Evolutionary conservation across 1,139 yeast genomes (phyloP), one percentile per base, ranked within the genome.

Genomic region (Geotrichum klebahnii): DNA sequence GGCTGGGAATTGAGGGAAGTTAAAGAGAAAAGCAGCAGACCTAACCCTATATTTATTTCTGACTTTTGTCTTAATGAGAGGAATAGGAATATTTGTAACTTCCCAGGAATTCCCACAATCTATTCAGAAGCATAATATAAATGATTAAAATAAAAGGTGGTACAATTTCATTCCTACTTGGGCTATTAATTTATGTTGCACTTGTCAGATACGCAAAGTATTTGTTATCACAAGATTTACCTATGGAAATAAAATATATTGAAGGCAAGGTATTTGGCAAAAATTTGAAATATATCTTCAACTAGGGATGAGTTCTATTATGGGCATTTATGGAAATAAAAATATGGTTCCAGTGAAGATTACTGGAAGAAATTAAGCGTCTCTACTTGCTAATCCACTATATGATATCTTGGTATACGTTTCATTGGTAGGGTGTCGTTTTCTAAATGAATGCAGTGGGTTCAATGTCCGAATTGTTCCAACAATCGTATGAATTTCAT

Each of bases 11-110:
- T 41, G 32, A 20, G 22, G 29, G 40, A 37, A 28, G 17, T n/a
- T 10, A 20, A 19, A 9, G 17, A 37, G 16, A 41, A 47, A 36
- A 44, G 51, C 48, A 43, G 44, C 51, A 19, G 26, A 17, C 53
- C 53, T 45, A 40, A 35, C 50, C 48, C 53, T 32, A 16, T n/a
- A n/a, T n/a, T n/a, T n/a, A n/a, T n/a, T n/a, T n/a, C n/a, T n/a
- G n/a, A n/a, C n/a, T n/a, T n/a, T n/a, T n/a, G n/a, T n/a, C n/a
- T n/a, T n/a, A n/a, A n/a, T n/a, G n/a, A n/a, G n/a, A n/a, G n/a
- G n/a, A n/a, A n/a, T n/a, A n/a, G n/a, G n/a, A n/a, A n/a, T n/a
- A n/a, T n/a, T n/a, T n/a, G n/a, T n/a, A n/a, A n/a, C n/a, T n/a
- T n/a, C n/a, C n/a, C n/a, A n/a, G n/a, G n/a, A n/a, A n/a, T 17